A percentile compares a stretch with the other conserved stretches of the same genome.
Conservation (phyloP, 768 basidiomycete species). For the Dacryopinax primogenitus region DNA sequence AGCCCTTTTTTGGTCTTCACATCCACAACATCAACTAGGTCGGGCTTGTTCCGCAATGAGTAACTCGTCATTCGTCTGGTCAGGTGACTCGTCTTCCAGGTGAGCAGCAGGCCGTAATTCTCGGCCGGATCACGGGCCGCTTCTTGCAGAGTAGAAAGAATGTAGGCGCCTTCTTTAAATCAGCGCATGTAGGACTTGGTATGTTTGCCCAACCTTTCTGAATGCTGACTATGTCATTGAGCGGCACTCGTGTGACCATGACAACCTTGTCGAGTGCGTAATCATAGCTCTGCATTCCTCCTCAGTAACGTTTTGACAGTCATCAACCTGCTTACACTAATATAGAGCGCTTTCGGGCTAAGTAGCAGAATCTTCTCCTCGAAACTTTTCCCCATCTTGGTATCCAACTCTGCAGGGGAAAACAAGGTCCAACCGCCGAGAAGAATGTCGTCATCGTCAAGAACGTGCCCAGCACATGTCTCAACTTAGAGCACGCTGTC, state of each 20-base stretch:
- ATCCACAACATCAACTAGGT: slow-evolving; percentile 8
- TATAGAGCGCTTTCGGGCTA: slow-evolving; percentile 48
- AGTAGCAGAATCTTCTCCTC: slow-evolving; percentile 90
- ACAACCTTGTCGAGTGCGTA: slow-evolving; percentile 87
- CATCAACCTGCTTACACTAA: slow-evolving; percentile 44
- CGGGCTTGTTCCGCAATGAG: slow-evolving; percentile 55
- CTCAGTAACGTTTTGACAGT: slow-evolving; percentile 7
- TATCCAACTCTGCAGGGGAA: slow-evolving; percentile 63
- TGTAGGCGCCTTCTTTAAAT: slow-evolving; percentile 64
- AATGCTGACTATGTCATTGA: slow-evolving; percentile 63
- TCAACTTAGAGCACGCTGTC: slow-evolving; percentile 36
- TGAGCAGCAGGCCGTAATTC: slow-evolving; percentile 76
- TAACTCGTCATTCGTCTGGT: slow-evolving; percentile 73
- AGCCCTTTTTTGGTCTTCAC: background rate
- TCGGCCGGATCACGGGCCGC: slow-evolving; percentile 75
- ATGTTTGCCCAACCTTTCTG: slow-evolving; percentile 69
- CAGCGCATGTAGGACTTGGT: too few species aligned
- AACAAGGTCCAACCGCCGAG: slow-evolving; percentile 87
- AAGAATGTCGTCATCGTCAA: slow-evolving; percentile 63
- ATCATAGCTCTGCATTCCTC: slow-evolving; percentile 61
- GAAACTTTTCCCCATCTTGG: slow-evolving; percentile 60
- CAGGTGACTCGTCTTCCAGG: slow-evolving; percentile 62
- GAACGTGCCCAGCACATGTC: slow-evolving; percentile 63
- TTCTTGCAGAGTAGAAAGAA: slow-evolving; percentile 85
- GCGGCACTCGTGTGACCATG: slow-evolving; percentile 75